phyloP scores from a whole-genome alignment of 2,329 filamentous ascomycete species.

The Colletotrichum melonis region DNA sequence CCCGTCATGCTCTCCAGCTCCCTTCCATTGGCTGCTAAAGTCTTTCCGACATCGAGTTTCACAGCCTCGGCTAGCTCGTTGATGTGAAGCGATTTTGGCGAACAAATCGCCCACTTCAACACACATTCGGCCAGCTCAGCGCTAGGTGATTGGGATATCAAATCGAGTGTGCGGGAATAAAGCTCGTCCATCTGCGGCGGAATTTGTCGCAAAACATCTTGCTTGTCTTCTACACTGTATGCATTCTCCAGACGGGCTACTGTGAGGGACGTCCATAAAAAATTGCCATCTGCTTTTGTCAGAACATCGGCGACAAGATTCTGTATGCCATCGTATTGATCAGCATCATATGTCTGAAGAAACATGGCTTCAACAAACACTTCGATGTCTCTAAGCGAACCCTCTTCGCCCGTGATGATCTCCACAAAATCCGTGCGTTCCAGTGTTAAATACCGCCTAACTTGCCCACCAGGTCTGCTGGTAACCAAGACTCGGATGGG shows the following conservation, averaged over 20 bases:
- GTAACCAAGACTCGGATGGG: background rate
- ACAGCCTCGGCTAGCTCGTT: background rate
- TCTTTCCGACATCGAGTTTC: background rate
- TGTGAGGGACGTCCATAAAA: background rate
- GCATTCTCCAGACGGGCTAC: constrained; percentile 3
- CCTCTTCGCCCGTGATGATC: background rate
- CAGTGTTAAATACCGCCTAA: background rate
- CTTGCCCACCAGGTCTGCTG: background rate
- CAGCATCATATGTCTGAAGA: background rate
- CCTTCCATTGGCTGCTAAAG: background rate
- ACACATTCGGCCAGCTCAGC: background rate
- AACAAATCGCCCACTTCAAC: background rate
- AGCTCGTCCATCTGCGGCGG: constrained; percentile 35
- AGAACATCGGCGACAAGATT: background rate
- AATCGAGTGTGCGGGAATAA: background rate
- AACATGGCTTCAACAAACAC: background rate
- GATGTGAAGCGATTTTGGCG: background rate
- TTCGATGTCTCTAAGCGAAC: background rate
- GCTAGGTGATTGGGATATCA: background rate
- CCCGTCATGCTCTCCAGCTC: background rate
- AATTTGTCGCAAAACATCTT: constrained; percentile 36
- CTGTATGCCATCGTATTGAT: background rate
- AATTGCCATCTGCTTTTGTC: background rate
- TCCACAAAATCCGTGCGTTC: background rate
- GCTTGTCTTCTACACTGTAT: constrained; percentile 40